Conservation (phyloP, 2,329 filamentous ascomycete species). For the Sarocladium brachiariae region DNA sequence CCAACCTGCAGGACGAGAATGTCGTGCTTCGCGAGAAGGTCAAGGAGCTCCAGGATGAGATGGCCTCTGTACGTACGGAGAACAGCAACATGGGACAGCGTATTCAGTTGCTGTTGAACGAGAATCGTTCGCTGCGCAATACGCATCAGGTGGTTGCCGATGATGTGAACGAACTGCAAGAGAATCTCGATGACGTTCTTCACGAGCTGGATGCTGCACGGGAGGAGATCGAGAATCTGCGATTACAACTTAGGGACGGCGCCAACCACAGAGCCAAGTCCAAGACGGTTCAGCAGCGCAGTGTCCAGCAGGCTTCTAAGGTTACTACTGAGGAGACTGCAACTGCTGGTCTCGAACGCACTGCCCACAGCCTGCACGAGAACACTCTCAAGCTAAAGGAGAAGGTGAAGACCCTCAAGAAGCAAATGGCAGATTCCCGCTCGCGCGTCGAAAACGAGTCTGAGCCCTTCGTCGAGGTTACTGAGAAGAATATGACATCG, state of each 20-base stretch:
- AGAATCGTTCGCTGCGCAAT: constrained; percentile 38
- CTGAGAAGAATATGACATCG: constrained; percentile 50
- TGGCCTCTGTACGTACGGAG: constrained; percentile 30
- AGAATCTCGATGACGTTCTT: constrained; percentile 32
- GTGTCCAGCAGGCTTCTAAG: constrained; percentile 13
- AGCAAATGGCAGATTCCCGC: constrained; percentile 36
- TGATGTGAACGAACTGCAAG: constrained; percentile 37
- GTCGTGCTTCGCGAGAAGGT: constrained; percentile 29
- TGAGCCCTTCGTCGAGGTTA: constrained; percentile 27
- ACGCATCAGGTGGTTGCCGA: constrained; percentile 33
- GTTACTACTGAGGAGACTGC: not conserved
- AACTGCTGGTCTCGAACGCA: constrained; percentile 36
- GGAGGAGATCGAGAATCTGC: constrained; percentile 31
- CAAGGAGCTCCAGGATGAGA: constrained; percentile 30
- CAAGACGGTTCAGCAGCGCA: constrained; percentile 35
- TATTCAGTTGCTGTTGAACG: constrained; percentile 34
- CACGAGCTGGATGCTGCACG: constrained; percentile 34
- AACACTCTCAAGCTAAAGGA: constrained; percentile 41
- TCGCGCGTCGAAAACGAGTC: constrained; percentile 30
- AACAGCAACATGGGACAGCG: constrained; percentile 35
- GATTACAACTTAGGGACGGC: constrained; percentile 24
- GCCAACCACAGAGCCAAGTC: constrained; percentile 19
- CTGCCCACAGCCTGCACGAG: constrained; percentile 36
- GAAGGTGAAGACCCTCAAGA: constrained; percentile 38
- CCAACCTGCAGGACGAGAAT: constrained; percentile 33